Evolutionary conservation across 139 green algal genomes (phyloP).

Genomic region (Yamagishiella unicocca): DNA sequence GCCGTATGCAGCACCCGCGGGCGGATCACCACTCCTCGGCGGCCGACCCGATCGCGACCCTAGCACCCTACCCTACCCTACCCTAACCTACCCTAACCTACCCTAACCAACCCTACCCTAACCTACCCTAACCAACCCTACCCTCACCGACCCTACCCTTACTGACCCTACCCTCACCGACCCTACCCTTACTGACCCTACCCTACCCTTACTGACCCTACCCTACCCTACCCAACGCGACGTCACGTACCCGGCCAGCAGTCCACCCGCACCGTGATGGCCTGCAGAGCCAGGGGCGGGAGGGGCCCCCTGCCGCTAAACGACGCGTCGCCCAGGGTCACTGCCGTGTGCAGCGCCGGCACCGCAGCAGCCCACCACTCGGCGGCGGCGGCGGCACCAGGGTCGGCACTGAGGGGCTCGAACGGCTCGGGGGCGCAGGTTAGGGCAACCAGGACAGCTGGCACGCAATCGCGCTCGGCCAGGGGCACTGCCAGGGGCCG

Average conservation of each 20-base stretch:
- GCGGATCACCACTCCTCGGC: no score
- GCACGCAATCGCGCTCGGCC: not conserved
- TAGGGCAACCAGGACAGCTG: not conserved
- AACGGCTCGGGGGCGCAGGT: not conserved
- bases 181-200: not conserved
- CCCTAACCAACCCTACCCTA: no score
- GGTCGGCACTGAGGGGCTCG: not conserved
- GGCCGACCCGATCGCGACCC: no score
- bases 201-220: not conserved
- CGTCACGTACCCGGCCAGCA: not conserved
- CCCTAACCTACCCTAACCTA: no score
- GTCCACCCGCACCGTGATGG: not conserved
- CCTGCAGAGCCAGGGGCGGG: not conserved
- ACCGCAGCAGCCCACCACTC: slow-evolving; percentile 7
- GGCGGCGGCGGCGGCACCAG: not conserved
- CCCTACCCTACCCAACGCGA: not conserved
- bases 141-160: no score
- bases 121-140: no score
- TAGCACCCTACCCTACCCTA: no score
- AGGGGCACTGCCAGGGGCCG: not conserved
- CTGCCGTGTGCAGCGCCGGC: not conserved
- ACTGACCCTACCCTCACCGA: no score
- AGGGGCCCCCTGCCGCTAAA: not conserved
- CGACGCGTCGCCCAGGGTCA: not conserved
- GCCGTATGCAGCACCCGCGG: no score